Percentiles rank a stretch among this genome's conserved stretches.
Evolutionary conservation across 2,329 filamentous ascomycete species (phyloP).

Genomic region (Penicillium aurantiogriseum): DNA sequence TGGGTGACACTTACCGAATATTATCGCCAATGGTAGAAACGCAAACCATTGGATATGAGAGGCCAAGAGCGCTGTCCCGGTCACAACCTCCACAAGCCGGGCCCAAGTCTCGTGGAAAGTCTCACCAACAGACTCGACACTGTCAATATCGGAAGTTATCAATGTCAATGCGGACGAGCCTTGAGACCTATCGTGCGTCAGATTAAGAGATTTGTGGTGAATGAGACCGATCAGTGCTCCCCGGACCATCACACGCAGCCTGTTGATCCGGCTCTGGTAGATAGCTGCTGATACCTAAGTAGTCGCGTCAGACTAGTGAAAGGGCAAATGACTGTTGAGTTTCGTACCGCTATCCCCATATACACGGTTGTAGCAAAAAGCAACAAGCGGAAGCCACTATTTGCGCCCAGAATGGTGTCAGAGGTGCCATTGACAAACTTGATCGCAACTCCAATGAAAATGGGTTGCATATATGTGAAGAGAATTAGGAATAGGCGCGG

Average conservation of each 20-base stretch:
- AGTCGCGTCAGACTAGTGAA: not conserved
- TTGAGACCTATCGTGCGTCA: not conserved
- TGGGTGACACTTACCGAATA: not conserved
- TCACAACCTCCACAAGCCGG: not conserved
- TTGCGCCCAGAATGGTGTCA: not conserved
- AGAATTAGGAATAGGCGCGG: not conserved
- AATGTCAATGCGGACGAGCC: not conserved
- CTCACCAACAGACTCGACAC: not conserved
- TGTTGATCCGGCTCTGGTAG: constrained; percentile 2
- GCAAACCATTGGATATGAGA: not conserved
- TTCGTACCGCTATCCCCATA: not conserved
- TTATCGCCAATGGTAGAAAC: not conserved
- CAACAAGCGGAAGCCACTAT: not conserved
- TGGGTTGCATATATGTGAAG: not conserved
- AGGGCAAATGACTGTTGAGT: not conserved
- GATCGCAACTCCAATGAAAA: not conserved
- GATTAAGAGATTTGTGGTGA: not conserved
- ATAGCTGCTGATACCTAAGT: not conserved
- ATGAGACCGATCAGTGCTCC: constrained; percentile 8
- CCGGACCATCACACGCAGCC: constrained; percentile 4
- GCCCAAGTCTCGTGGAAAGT: not conserved
- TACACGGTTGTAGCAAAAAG: not conserved
- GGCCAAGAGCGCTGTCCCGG: not conserved
- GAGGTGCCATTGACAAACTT: not conserved
- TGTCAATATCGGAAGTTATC: not conserved